phyloP scores from a whole-genome alignment of 2,329 filamentous ascomycete genomes.

The Ophiostoma himal-ulmi region DNA sequence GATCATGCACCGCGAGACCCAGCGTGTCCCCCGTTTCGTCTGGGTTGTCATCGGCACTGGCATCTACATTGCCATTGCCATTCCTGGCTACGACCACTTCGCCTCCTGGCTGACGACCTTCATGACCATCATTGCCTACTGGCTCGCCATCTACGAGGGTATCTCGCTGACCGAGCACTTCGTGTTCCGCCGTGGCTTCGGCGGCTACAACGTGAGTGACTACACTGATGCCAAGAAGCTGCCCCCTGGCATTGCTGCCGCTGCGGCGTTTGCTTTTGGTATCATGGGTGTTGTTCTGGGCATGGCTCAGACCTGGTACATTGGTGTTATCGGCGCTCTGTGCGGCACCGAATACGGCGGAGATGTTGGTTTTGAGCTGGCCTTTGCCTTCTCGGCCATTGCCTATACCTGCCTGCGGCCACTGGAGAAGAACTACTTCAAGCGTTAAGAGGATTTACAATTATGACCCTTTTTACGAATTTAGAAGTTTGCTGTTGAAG shows the following conservation, averaged over 20 bases:
- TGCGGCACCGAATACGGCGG: conserved; percentile 40
- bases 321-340: conserved; percentile 52
- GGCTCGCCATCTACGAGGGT: conserved; percentile 44
- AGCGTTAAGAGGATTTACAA: conserved; percentile 27
- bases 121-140: conserved; percentile 37
- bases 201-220: conserved; percentile 40
- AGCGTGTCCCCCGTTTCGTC: conserved; percentile 50
- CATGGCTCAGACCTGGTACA: conserved; percentile 58
- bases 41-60: conserved; percentile 54
- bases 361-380: conserved; percentile 62
- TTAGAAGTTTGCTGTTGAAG: not conserved
- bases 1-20: conserved; percentile 47
- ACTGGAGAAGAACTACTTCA: conserved; percentile 38
- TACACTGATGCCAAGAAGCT: conserved; percentile 42
- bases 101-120: conserved; percentile 37
- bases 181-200: conserved; percentile 43
- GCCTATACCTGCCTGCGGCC: conserved; percentile 48
- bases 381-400: conserved; percentile 40
- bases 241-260: conserved; percentile 35
- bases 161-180: conserved; percentile 34
- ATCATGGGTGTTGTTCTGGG: conserved; percentile 50
- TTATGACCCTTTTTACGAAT: not conserved
- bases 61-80: conserved; percentile 54
- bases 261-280: conserved; percentile 29
- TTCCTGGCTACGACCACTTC: conserved; percentile 37